Percentiles rank a stretch among this genome's conserved stretches.
Conservation (phyloP, 495 filamentous ascomycete genomes). For the Podospora fimiseda region DNA sequence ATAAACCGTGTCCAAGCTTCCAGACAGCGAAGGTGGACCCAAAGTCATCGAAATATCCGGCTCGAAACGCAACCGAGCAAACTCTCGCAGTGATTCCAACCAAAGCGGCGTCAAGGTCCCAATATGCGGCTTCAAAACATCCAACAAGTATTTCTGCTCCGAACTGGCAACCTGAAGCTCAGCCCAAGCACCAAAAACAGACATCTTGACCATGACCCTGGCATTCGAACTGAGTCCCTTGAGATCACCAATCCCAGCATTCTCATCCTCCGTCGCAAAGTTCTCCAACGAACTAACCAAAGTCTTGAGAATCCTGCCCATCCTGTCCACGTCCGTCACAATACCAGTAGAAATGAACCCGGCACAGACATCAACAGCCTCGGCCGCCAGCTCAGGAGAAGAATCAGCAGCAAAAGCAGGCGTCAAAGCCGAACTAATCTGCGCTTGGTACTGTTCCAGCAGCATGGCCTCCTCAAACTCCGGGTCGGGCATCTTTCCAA, state of each 20-base stretch:
- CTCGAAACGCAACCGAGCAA: conserved; percentile 88
- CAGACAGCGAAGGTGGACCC: conserved; percentile 64
- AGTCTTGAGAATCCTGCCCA: conserved; percentile 93
- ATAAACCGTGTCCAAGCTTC: conserved; percentile 83
- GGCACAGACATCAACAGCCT: conserved; percentile 96
- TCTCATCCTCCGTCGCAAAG: conserved; percentile 77
- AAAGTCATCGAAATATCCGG: conserved; percentile 89
- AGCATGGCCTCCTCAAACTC: conserved; percentile 94
- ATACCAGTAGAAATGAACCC: conserved; percentile 95
- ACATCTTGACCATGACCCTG: conserved; percentile 96
- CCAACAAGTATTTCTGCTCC: conserved; percentile 81
- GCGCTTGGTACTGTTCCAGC: conserved; percentile 95
- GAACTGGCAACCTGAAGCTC: conserved; percentile 93
- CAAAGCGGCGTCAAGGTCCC: conserved; percentile 83
- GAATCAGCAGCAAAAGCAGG: conserved; percentile 95
- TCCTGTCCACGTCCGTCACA: conserved; percentile 93
- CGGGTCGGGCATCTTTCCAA: conserved; percentile 90
- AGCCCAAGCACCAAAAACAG: conserved; percentile 98
- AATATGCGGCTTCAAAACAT: conserved; percentile 87
- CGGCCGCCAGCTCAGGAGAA: conserved; percentile 87
- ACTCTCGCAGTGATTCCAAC: conserved; percentile 89
- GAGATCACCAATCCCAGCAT: conserved; percentile 85
- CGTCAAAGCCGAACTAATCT: conserved; percentile 93
- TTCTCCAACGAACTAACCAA: conserved; percentile 88
- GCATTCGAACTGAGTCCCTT: conserved; percentile 93